Conservation (phyloP, 768 basidiomycete species). For the Coprinellus micaceus region DNA sequence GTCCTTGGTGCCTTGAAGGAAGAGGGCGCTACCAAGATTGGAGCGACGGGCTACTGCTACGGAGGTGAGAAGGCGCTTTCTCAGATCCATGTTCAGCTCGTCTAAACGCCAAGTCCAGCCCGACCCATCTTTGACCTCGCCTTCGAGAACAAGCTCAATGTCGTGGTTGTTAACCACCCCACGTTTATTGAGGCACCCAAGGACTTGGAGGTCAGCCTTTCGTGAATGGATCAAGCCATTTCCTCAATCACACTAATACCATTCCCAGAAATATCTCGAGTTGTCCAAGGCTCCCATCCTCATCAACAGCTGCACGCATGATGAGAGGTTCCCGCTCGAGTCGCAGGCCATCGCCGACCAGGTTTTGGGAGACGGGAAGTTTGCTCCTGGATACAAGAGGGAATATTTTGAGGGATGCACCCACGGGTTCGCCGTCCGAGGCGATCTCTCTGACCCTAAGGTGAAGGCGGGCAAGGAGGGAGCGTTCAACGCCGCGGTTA, state of each 20-base stretch:
- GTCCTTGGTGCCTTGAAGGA: conserved; percentile 55
- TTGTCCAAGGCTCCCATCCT: conserved; percentile 53
- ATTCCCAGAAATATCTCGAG: conserved; percentile 42
- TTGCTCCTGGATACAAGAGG: conserved; percentile 47
- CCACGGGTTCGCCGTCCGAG: conserved; percentile 57
- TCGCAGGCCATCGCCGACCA: conserved; percentile 42
- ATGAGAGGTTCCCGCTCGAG: conserved; percentile 48
- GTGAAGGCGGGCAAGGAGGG: conserved; percentile 64
- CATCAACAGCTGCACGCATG: conserved; percentile 61
- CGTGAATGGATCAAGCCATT: not conserved
- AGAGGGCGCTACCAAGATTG: conserved; percentile 56
- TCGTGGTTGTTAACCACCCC: conserved; percentile 53
- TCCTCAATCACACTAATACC: not conserved
- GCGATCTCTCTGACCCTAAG: conserved; percentile 44
- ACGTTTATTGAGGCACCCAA: conserved; percentile 54
- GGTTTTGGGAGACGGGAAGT: conserved; percentile 45
- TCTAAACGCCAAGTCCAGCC: conserved; percentile 25
- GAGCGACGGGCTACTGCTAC: conserved; percentile 66
- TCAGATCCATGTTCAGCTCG: too few relatives aligned
- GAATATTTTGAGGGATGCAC: conserved; percentile 44
- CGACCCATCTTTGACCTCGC: conserved; percentile 63
- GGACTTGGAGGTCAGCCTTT: conserved; percentile 54
- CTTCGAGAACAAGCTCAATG: conserved; percentile 49
- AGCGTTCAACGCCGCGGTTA: conserved; percentile 53
- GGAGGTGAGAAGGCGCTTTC: conserved; percentile 41